A percentile compares a stretch with the other conserved stretches of the same genome.
Evolutionary conservation across 352 stramenopile genomes (phyloP).

Genomic region (Phytophthora sojae): DNA sequence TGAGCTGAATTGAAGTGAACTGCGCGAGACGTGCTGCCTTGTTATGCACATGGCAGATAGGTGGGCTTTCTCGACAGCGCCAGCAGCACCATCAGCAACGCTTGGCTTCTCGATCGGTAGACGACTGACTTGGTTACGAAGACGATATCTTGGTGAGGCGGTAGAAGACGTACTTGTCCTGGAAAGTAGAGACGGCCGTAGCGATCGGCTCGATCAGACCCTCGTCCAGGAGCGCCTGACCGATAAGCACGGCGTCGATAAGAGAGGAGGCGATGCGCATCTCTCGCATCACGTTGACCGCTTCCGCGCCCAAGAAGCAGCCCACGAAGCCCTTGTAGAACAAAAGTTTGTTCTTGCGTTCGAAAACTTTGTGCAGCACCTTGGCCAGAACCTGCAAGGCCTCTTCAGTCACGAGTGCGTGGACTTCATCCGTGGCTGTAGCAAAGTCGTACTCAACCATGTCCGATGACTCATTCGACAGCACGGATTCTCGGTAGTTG

Average conservation of each 20-base stretch:
- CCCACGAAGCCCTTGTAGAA: slow-evolving; percentile 88
- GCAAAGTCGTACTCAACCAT: slow-evolving; percentile 80
- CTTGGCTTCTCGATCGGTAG: slow-evolving; percentile 7
- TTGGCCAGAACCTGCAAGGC: slow-evolving; percentile 64
- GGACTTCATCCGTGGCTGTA: slow-evolving; percentile 77
- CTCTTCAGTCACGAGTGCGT: slow-evolving; percentile 87
- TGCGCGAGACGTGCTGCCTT: slow-evolving; percentile 24
- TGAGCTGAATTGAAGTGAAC: slow-evolving; percentile 12
- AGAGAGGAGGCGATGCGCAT: slow-evolving; percentile 70
- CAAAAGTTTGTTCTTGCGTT: slow-evolving; percentile 90
- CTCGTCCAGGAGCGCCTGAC: slow-evolving; percentile 81
- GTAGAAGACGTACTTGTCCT: slow-evolving; percentile 91
- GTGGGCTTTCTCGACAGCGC: slow-evolving; percentile 2
- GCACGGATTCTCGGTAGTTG: slow-evolving; percentile 80
- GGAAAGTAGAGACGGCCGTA: slow-evolving; percentile 74
- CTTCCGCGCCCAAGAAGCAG: slow-evolving; percentile 86
- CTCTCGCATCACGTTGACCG: slow-evolving; percentile 85
- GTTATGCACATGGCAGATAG: slow-evolving; percentile 21
- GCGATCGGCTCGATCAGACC: slow-evolving; percentile 83
- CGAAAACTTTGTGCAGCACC: slow-evolving; percentile 84
- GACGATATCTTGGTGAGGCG: slow-evolving; percentile 61
- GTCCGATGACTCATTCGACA: slow-evolving; percentile 65
- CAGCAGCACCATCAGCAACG: slow-evolving; percentile 17
- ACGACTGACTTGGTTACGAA: slow-evolving; percentile 39
- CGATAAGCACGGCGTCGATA: slow-evolving; percentile 87